Base-by-base conservation (phyloP, 2,329 filamentous ascomycete genomes). In the Pseudohalonectria lignicola region DNA sequence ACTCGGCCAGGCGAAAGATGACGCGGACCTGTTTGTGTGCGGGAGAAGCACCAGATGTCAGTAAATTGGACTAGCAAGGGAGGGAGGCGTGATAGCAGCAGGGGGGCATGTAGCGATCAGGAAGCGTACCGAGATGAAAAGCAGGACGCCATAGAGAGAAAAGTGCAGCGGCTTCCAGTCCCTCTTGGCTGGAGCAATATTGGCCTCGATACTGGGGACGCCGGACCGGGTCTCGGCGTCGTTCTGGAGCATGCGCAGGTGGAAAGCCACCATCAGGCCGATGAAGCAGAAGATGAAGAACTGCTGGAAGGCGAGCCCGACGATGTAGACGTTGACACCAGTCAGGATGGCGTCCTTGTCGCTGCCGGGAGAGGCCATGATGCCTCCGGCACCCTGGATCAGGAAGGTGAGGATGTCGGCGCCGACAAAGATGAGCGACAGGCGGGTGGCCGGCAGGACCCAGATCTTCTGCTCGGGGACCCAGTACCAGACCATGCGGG, bases 1-100 rank as follows among this genome's bases (percentile, higher is more conserved):
- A 80, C 50, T 81, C 74, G 37, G 62, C 53, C 2, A 82, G 60
- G 21, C 75, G 71, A 53, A 70, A 82, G 44, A 76, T 66, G 50
- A 80, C 77, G 25, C 76, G 69, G 21, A 67, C 62, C n/a, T n/a
- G n/a, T n/a, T n/a, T n/a, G n/a, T 72, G 36, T 12, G n/a, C n/a
- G n/a, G n/a, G n/a, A n/a, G n/a, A n/a, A n/a, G n/a, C n/a, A n/a
- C n/a, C n/a, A n/a, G n/a, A n/a, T n/a, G n/a, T n/a, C n/a, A n/a
- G n/a, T n/a, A n/a, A n/a, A n/a, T n/a, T n/a, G n/a, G n/a, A n/a
- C n/a, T n/a, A n/a, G n/a, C n/a, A n/a, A n/a, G n/a, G n/a, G n/a
- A n/a, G n/a, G n/a, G n/a, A n/a, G n/a, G n/a, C n/a, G n/a, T n/a
- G n/a, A n/a, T n/a, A n/a, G n/a, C n/a, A n/a, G n/a, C n/a, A n/a